Percentiles rank a stretch among this genome's conserved stretches.
Conservation (phyloP, 352 stramenopile genomes). For the Poterioochromonas sp. region DNA sequence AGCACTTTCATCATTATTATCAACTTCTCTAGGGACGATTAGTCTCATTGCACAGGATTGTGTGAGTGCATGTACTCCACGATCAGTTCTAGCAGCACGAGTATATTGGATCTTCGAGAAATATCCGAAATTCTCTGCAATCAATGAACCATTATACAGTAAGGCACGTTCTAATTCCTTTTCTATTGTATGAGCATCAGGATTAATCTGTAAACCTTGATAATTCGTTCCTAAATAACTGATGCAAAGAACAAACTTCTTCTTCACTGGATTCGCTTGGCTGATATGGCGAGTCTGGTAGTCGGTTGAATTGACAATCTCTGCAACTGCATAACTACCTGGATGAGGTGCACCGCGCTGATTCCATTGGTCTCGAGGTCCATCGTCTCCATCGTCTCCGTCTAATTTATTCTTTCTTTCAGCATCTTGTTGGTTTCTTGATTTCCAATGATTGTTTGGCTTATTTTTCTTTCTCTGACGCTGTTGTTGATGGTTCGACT, state of each 20-base stretch:
- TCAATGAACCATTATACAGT: not conserved
- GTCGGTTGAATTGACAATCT: too few species aligned
- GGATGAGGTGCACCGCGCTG: too few species aligned
- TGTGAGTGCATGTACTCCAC: slow-evolving; percentile 12
- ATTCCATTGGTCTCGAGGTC: too few species aligned
- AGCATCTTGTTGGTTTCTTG: too few species aligned
- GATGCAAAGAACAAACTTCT: slow-evolving; percentile 18
- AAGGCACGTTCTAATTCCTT: not conserved
- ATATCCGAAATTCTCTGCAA: slow-evolving; percentile 6
- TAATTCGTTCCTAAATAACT: slow-evolving; percentile 13
- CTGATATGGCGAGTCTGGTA: too few species aligned
- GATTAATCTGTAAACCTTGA: slow-evolving; percentile 24
- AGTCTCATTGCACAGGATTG: slow-evolving; percentile 19
- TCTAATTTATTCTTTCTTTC: too few species aligned
- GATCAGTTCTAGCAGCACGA: slow-evolving; percentile 17
- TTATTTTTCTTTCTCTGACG: too few species aligned
- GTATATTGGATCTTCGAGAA: slow-evolving; percentile 5
- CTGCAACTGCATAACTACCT: too few species aligned
- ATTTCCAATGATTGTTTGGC: too few species aligned
- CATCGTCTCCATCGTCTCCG: too few species aligned
- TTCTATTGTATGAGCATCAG: slow-evolving; percentile 7
- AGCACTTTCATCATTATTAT: not conserved
- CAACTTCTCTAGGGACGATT: not conserved
- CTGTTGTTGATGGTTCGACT: too few species aligned
- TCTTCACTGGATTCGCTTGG: too few species aligned